Conservation (phyloP, 2,329 filamentous ascomycete genomes). For the Madurella fahalii region DNA sequence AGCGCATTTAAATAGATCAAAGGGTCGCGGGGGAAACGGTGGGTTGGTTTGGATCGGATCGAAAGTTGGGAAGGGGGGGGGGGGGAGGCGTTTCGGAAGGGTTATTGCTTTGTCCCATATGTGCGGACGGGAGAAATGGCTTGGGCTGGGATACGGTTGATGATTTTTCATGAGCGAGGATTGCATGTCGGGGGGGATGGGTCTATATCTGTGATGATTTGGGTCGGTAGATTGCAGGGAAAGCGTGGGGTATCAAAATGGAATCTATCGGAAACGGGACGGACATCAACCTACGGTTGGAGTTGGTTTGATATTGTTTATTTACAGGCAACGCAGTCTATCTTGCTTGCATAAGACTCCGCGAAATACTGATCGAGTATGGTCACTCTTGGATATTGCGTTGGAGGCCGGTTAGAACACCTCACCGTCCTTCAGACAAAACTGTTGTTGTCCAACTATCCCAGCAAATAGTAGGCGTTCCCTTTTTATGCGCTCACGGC, state of each 20-base stretch:
- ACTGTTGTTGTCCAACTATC: too few species aligned
- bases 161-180: not conserved
- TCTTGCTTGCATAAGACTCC: not conserved
- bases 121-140: too few species aligned
- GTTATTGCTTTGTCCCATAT: too few species aligned
- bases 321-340: not conserved
- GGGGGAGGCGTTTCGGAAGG: too few species aligned
- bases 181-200: not conserved
- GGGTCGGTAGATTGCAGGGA: not conserved
- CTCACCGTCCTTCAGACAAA: too few species aligned
- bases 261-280: not conserved
- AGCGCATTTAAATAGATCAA: not conserved
- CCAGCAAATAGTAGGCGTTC: too few species aligned
- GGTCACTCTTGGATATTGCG: not conserved
- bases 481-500: not conserved
- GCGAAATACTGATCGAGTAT: not conserved
- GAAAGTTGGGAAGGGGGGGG: too few species aligned
- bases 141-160: not conserved
- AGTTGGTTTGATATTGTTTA: not conserved
- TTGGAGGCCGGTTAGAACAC: too few species aligned
- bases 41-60: too few species aligned
- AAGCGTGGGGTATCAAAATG: not conserved
- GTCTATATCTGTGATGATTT: not conserved
- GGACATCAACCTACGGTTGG: not conserved
- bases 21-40: too few species aligned